phyloP scores from a whole-genome alignment of 805 yeast genomes.

The Candida piceae region DNA sequence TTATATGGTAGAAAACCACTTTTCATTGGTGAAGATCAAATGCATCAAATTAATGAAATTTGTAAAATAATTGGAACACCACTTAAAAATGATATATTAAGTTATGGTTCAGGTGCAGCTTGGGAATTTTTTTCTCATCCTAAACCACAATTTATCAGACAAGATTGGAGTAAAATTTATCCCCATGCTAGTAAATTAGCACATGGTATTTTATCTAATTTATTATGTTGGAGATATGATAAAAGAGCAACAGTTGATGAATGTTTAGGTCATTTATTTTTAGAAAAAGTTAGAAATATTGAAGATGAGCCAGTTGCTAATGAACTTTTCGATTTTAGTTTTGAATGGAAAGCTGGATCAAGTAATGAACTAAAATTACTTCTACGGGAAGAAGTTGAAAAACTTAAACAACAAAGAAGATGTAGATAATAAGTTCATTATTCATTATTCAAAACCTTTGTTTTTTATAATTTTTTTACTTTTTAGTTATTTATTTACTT shows the following conservation, averaged over 20 bases:
- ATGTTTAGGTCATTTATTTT: slow-evolving; percentile 54
- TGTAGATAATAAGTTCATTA: no score
- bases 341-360: slow-evolving; percentile 43
- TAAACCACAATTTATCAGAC: slow-evolving; percentile 35
- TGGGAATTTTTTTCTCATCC: slow-evolving; percentile 43
- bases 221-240: slow-evolving; percentile 63
- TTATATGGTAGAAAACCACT: slow-evolving; percentile 75
- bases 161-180: slow-evolving; percentile 49
- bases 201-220: slow-evolving; percentile 43
- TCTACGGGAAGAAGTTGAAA: slow-evolving; percentile 48
- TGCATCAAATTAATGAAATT: slow-evolving; percentile 68
- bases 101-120: slow-evolving; percentile 43
- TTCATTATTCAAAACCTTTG: no score
- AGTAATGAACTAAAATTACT: slow-evolving; percentile 43
- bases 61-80: slow-evolving; percentile 72
- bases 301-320: slow-evolving; percentile 52
- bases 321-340: slow-evolving; percentile 57
- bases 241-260: slow-evolving; percentile 50
- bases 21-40: slow-evolving; percentile 68
- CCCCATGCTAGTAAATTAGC: slow-evolving; percentile 58
- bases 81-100: slow-evolving; percentile 35
- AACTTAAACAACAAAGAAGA: slow-evolving; percentile 36
- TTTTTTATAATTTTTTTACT: no score
- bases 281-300: slow-evolving; percentile 46
- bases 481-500: no score